phyloP scores from a whole-genome alignment of 257 asterid genomes.

The Solanum virginianum region DNA sequence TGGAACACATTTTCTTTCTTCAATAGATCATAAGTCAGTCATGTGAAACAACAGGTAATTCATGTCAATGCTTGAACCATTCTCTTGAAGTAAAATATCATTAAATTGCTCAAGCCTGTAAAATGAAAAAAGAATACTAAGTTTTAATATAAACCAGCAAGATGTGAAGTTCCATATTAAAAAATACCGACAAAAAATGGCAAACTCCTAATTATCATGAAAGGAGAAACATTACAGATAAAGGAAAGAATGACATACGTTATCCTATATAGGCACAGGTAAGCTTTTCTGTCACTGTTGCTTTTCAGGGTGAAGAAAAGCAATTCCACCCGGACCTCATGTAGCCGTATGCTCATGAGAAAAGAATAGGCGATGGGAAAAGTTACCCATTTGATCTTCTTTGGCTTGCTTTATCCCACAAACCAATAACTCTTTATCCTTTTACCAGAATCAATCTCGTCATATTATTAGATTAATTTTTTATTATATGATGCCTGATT shows the following conservation, averaged over 20 bases:
- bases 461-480: background rate
- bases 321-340: constrained; percentile 95
- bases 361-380: constrained; percentile 71
- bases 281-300: constrained; percentile 42
- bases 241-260: constrained; percentile 39
- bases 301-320: constrained; percentile 73
- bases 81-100: constrained; percentile 76
- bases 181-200: background rate
- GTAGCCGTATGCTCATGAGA: constrained; percentile 55
- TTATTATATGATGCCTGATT: background rate
- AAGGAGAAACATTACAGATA: background rate
- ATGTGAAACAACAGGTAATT: constrained; percentile 47
- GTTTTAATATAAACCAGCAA: background rate
- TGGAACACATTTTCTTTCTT: constrained; percentile 15
- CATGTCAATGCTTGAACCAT: constrained; percentile 28
- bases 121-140: background rate
- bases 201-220: background rate
- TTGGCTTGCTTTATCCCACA: constrained; percentile 62
- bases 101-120: constrained; percentile 90
- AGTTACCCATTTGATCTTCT: constrained; percentile 52
- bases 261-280: constrained; percentile 73
- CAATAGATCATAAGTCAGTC: constrained; percentile 16
- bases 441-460: background rate
- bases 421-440: constrained; percentile 26
- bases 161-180: background rate